Evolutionary conservation across 305 asterid genomes (phyloP).

Genomic region (Fraxinus xanthoxyloides): DNA sequence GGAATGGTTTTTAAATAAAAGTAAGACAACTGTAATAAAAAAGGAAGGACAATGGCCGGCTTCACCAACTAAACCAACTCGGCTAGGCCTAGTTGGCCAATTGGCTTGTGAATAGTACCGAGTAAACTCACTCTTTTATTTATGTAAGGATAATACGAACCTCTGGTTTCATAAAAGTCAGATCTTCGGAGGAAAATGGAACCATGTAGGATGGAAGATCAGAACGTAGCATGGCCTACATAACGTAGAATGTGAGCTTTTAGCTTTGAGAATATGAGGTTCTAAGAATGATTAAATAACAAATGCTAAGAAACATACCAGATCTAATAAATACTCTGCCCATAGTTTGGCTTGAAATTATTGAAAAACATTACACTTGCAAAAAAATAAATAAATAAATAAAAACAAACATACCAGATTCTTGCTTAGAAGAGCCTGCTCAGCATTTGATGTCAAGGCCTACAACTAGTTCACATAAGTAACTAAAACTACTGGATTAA

Average conservation of each 20-base stretch:
- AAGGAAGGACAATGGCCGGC: too few relatives aligned
- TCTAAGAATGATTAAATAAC: conserved; percentile 18
- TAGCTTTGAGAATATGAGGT: conserved; percentile 22
- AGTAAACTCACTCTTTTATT: too few relatives aligned
- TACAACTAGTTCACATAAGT: conserved; percentile 30
- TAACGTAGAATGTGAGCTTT: conserved; percentile 26
- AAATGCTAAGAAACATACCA: conserved; percentile 42
- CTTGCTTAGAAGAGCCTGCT: conserved; percentile 91
- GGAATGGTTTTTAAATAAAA: too few relatives aligned
- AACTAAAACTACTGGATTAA: conserved; percentile 14
- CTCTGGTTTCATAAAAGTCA: conserved; percentile 73
- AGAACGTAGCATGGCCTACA: conserved; percentile 82
- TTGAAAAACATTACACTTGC: not conserved
- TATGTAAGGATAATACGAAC: conserved; percentile 51
- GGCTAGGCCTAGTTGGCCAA: too few relatives aligned
- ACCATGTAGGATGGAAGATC: conserved; percentile 96
- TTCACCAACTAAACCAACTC: too few relatives aligned
- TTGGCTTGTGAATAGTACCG: too few relatives aligned
- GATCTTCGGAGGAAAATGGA: conserved; percentile 69
- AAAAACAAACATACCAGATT: conserved; percentile 59
- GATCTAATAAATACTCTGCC: conserved; percentile 28
- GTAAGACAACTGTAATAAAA: too few relatives aligned
- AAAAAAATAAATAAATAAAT: not conserved
- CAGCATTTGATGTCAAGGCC: conserved; percentile 70
- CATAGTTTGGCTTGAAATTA: not conserved